Evolutionary conservation across 169 alveolate species (phyloP).

Genomic region (Babesia ovata): DNA sequence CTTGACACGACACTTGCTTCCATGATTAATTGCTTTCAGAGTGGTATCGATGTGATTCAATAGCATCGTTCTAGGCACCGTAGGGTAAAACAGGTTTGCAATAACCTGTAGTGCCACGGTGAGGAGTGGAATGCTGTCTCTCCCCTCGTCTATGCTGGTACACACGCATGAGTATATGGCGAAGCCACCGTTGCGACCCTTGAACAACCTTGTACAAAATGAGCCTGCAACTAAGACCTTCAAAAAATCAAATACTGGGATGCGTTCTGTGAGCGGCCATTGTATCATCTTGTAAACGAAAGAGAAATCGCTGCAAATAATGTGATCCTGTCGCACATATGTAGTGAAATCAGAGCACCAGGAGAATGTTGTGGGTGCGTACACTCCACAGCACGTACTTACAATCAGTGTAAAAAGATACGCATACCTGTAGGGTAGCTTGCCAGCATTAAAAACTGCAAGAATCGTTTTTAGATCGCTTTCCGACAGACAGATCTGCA

Average conservation of each 20-base stretch:
- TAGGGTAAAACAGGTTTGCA: slow-evolving; percentile 39
- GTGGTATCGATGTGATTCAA: slow-evolving; percentile 30
- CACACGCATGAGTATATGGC: not conserved
- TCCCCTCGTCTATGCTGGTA: not conserved
- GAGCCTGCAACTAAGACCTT: slow-evolving; percentile 25
- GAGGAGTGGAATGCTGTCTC: slow-evolving; percentile 11
- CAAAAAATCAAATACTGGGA: slow-evolving; percentile 61
- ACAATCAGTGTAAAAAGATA: not conserved
- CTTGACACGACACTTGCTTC: slow-evolving; percentile 1
- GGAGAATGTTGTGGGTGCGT: too few species aligned
- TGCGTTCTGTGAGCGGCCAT: slow-evolving; percentile 51
- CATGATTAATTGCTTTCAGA: slow-evolving; percentile 13
- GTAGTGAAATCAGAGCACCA: too few species aligned
- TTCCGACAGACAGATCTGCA: slow-evolving; percentile 14
- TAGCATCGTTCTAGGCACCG: slow-evolving; percentile 36
- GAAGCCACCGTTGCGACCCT: slow-evolving; percentile 38
- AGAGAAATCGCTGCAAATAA: slow-evolving; percentile 25
- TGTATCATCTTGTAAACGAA: slow-evolving; percentile 52
- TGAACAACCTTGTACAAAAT: slow-evolving; percentile 19
- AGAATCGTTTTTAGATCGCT: not conserved
- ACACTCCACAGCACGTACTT: too few species aligned
- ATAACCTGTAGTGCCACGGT: slow-evolving; percentile 55
- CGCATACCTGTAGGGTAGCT: slow-evolving; percentile 3
- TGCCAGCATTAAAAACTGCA: not conserved
- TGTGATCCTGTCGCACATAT: too few species aligned